Percentiles rank a stretch among this genome's conserved stretches.
Evolutionary conservation across 192 early-diverging fungal genomes (phyloP).

Genomic region (Lobulomyces angularis): DNA sequence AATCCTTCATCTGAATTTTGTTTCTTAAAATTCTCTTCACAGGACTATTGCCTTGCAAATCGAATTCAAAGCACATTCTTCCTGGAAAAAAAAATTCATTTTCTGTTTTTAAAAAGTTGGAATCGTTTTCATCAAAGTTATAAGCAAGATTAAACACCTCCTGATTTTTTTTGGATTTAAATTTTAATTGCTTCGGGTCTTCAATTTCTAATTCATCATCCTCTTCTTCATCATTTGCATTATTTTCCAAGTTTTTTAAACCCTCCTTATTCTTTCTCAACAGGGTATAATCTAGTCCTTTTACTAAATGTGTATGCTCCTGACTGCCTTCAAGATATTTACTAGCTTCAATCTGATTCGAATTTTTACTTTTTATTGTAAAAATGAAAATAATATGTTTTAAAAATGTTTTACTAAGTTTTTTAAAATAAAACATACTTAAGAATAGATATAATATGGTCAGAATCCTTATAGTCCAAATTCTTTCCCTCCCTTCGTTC

Average conservation of each 20-base stretch:
- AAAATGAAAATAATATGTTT: neutral
- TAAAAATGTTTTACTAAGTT: neutral
- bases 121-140: too few species aligned
- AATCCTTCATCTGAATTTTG: too few species aligned
- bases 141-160: too few species aligned
- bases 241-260: constrained; percentile 11
- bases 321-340: constrained; percentile 83
- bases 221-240: constrained; percentile 3
- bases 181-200: too few species aligned
- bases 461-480: constrained; percentile 51
- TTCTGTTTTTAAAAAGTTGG: too few species aligned
- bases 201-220: too few species aligned
- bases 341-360: constrained; percentile 52
- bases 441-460: constrained; percentile 41
- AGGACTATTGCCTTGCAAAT: too few species aligned
- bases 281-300: constrained; percentile 78
- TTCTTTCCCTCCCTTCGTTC: constrained; percentile 66
- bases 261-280: constrained; percentile 54
- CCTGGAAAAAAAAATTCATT: too few species aligned
- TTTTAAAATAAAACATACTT: neutral
- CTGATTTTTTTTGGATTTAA: too few species aligned
- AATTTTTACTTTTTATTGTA: neutral
- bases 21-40: too few species aligned
- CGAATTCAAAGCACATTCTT: too few species aligned
- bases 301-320: constrained; percentile 83